Conservation (phyloP, 331 rosid genomes). For the Cydonia oblonga region DNA sequence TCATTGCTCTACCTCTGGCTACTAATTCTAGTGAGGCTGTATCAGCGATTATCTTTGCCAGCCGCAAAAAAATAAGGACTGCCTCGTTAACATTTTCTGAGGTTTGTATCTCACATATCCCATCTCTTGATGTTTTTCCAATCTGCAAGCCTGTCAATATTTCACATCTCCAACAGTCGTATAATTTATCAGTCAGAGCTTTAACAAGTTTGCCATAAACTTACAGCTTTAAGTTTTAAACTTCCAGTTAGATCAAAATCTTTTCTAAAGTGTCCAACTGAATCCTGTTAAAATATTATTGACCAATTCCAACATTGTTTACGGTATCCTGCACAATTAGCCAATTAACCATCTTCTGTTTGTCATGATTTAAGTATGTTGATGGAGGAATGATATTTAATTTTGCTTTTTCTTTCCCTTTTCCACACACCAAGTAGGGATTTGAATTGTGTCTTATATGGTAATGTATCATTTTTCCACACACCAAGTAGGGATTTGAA, state of each 20-base stretch:
- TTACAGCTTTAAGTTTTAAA: neutral
- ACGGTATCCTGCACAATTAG: neutral
- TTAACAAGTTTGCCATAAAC: neutral
- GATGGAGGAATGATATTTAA: neutral
- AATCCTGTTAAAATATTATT: neutral
- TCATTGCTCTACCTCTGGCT: constrained; percentile 78
- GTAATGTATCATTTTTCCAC: neutral
- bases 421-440: neutral
- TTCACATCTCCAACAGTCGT: neutral
- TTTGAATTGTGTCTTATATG: neutral
- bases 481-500: neutral
- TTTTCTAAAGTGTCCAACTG: too few species aligned
- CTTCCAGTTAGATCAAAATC: too few species aligned
- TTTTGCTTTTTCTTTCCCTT: neutral
- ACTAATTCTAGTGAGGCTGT: constrained; percentile 97
- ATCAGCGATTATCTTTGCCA: constrained; percentile 74
- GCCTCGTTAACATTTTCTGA: constrained; percentile 88
- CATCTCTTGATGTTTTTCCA: neutral
- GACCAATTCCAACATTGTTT: neutral
- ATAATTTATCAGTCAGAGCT: neutral
- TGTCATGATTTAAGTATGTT: neutral
- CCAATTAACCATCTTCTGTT: neutral
- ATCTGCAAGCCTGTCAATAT: neutral
- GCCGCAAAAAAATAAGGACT: constrained; percentile 64
- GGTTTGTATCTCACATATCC: constrained; percentile 39